Base-by-base conservation (phyloP, 2,329 filamentous ascomycete genomes). In the Beauveria varroae region DNA sequence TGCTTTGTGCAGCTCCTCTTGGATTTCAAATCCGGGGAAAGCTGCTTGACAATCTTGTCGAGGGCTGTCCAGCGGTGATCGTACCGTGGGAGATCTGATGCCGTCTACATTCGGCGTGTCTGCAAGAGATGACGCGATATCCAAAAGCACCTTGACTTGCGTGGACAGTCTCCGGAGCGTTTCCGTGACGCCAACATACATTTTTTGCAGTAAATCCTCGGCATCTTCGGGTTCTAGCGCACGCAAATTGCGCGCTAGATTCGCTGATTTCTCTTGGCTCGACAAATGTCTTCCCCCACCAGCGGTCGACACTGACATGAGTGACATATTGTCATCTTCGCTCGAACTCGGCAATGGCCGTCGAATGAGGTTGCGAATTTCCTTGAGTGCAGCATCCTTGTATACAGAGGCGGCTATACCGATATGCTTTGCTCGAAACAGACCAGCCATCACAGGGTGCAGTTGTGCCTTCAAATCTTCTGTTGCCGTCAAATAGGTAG, bases 111-210 rank as follows among this genome's bases (percentile, higher is more conserved):
- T 66, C 62, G 69, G 68, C 46, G 69, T 69, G 24, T 80, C 76
- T 16, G 82, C 79, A 57, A 90, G 81, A 14, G 85, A 87, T 71
- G 92, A 96, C 1, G 93, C 95, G 22, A 96, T 90, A 73, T 99
- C 95, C 10, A 99, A 80, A n/a, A 99, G 76, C 10, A 98, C 87
- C 73, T 99, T 99, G 60, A 95, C 89, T 71, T 98, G 93, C 0
- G 91, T 93, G 20, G 91, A 91, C 8, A 97, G 78, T 68, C 95
- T 84, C 61, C 95, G 83, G 53, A 99, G 73, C 3, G 90, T 90
- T 76, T 99, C 95, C 4, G 93, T 89, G 9, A 97, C 88, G 40
- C 89, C 86, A 20, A 92, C 88, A 69, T 98, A 99, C 18, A 96
- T 89, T 62, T 86, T 90, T 34, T 86, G 79, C 16, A 98, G 82